Conservation (phyloP, 768 basidiomycete genomes). For the Mrakia hoshinonis region DNA sequence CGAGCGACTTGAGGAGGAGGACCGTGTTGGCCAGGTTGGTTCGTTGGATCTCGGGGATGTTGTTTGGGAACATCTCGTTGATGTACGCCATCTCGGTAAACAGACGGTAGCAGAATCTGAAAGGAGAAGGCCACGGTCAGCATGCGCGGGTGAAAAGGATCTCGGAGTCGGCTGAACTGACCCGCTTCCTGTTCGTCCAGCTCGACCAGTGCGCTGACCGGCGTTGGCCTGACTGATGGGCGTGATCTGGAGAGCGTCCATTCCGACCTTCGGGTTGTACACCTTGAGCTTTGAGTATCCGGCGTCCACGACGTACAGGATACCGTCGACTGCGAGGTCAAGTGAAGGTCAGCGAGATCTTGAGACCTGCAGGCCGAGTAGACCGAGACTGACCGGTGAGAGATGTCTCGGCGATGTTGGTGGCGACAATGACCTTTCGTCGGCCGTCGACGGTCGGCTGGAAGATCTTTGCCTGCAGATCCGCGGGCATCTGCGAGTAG, state of each 20-base stretch:
- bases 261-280: constrained; percentile 97
- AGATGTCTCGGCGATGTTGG: constrained; percentile 98
- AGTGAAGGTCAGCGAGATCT: constrained; percentile 25
- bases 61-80: constrained; percentile 90
- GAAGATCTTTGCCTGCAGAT: constrained; percentile 96
- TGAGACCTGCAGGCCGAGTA: background rate
- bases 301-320: constrained; percentile 90
- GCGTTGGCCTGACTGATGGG: constrained; percentile 99
- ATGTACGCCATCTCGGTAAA: constrained; percentile 95
- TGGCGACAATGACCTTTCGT: constrained; percentile 94
- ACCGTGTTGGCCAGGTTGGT: constrained; percentile 98
- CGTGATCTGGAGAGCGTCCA: constrained; percentile 98
- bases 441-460: constrained; percentile 87
- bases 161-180: constrained; percentile 42
- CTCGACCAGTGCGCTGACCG: constrained; percentile 88
- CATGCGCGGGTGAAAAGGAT: constrained; percentile 17
- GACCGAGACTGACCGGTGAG: constrained; percentile 60
- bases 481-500: constrained; percentile 99
- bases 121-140: background rate
- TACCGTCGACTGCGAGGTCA: constrained; percentile 72
- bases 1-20: constrained; percentile 82
- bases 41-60: constrained; percentile 95
- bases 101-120: constrained; percentile 85
- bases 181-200: constrained; percentile 93
- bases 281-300: constrained; percentile 97